Evolutionary conservation across 441 rosid species (phyloP), one percentile per base, ranked within the genome.

Genomic region (Geranium incanum): DNA sequence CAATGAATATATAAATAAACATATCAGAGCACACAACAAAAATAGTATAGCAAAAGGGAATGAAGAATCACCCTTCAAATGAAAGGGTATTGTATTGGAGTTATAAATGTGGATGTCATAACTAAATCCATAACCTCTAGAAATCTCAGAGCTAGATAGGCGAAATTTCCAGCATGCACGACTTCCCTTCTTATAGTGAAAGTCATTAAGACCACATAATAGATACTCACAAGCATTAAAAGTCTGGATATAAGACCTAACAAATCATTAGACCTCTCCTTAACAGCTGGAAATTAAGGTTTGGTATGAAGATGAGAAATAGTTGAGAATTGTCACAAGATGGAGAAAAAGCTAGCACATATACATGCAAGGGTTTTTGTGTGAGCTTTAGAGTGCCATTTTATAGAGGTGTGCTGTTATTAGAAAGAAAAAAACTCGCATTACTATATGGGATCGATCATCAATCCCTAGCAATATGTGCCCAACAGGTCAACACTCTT

Each of bases 1-100:
- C 87, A 87, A 74, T n/a, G 75, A 55, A 74, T 71, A 63, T 19
- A 70, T 11, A 79, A 78, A 70, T 67, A 73, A 71, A 60, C 19
- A 45, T 37, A 66, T 81, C 21, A 74, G 63, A 75, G 38, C 18
- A 76, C 64, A 62, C 57, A 80, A 45, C 43, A 71, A 67, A 66
- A 72, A 72, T 28, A 38, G 63, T 18, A 11, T 11, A 13, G 68
- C 57, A 19, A 71, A 74, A 66, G 73, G 33, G 66, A 68, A 21
- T 36, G 13, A 16, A 66, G 71, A 19, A 8, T 55, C 16, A 45
- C 36, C n/a, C 39, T 36, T 66, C 8, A 66, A 66, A 38, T 70
- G 57, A 65, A 41, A 52, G 69, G 59, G 38, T 57, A 36, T 18
- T 57, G 15, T 19, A 57, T 19, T 15, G 8, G 43, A 39, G 8